phyloP scores from a whole-genome alignment of 116 monocot genomes.

The Trichopus zeylanicus region DNA sequence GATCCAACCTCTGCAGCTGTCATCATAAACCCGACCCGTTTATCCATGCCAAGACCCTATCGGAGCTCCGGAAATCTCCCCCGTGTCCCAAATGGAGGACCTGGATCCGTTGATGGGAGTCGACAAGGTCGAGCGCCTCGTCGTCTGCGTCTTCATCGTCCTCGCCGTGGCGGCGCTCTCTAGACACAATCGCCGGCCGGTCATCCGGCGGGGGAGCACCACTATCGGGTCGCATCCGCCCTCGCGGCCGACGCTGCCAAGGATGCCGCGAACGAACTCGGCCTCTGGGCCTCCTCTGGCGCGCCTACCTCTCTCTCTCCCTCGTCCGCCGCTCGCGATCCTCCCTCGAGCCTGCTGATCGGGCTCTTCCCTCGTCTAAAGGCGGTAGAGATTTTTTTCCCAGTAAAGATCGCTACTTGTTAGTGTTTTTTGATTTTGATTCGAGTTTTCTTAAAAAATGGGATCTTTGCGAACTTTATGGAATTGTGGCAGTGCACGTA shows the following conservation, averaged over 20 bases:
- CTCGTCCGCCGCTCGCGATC: background rate
- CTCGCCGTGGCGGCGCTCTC: conserved; percentile 1
- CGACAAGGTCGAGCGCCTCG: background rate
- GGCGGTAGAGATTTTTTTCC: too few species aligned
- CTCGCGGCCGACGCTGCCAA: conserved; percentile 52
- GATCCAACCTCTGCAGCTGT: too few species aligned
- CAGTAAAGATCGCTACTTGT: too few species aligned
- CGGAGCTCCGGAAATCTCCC: background rate
- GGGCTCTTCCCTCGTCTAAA: conserved; percentile 1
- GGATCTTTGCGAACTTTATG: too few species aligned
- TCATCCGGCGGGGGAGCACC: background rate
- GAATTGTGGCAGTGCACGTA: too few species aligned
- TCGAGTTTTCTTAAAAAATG: too few species aligned
- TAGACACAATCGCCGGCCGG: background rate
- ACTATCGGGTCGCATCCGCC: conserved; percentile 3
- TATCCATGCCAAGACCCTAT: too few species aligned
- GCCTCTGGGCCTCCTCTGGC: conserved; percentile 45
- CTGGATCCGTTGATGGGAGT: background rate
- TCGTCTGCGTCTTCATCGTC: background rate
- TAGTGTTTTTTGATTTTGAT: too few species aligned
- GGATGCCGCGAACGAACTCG: conserved; percentile 60
- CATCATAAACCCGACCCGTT: too few species aligned
- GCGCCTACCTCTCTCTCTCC: conserved; percentile 21
- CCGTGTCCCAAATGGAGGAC: background rate
- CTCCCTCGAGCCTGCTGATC: background rate